These are phyloP conservation scores for Crithidia acanthocephali DNA, from an alignment of 208 protist species.

Conservation along the genomic window DNA sequence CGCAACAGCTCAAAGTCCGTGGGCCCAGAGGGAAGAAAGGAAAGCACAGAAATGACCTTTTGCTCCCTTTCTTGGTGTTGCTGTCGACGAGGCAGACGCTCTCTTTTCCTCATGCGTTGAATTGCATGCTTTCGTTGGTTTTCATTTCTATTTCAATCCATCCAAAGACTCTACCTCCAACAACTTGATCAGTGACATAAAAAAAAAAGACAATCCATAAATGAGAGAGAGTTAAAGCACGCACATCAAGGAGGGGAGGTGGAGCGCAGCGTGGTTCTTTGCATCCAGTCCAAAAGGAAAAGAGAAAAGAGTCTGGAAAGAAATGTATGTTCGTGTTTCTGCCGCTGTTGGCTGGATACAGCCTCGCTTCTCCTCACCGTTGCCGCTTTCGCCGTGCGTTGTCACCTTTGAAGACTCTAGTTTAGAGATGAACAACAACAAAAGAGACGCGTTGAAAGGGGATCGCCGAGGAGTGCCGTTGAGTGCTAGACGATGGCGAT, in stretches of 20 bases:
- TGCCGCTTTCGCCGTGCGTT: neutral
- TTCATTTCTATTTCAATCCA: neutral
- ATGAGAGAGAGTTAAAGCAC: neutral
- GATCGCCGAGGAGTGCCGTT: too few species aligned
- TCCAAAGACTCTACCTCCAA: neutral
- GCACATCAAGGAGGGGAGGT: neutral
- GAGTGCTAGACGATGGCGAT: too few species aligned
- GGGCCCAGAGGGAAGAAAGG: too few species aligned
- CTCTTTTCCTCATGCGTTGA: too few species aligned
- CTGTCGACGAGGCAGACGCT: too few species aligned
- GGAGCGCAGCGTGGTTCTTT: neutral
- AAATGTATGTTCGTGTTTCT: neutral
- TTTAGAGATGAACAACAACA: constrained; percentile 6
- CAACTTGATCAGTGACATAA: constrained; percentile 3
- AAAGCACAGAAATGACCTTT: too few species aligned
- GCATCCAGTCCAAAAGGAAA: neutral
- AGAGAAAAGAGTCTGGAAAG: constrained; percentile 3
- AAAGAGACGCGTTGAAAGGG: too few species aligned
- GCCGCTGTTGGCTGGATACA: too few species aligned
- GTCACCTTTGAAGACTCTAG: neutral
- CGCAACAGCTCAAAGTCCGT: too few species aligned
- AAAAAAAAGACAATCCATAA: neutral
- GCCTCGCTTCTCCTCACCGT: neutral
- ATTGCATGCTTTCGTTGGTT: neutral
- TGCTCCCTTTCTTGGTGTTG: too few species aligned